Base-by-base conservation (phyloP, 805 yeast species). In the Isabelozyma heimii region DNA sequence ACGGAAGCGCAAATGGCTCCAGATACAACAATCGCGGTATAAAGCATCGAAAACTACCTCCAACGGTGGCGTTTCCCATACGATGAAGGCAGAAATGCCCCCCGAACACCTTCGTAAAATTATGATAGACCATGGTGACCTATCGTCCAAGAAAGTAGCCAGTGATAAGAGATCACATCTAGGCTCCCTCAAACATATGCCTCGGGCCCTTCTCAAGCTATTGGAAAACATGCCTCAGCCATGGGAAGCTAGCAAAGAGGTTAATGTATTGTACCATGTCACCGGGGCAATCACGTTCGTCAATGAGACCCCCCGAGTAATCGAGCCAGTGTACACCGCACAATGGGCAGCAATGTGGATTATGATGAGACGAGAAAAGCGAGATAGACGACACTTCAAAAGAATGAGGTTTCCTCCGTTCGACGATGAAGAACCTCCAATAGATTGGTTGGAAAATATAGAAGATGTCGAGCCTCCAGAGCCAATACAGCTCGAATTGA, bases 151-250 rank as follows among this genome's bases (percentile, higher is more conserved):
- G 54, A 83, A 84, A 53, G 87, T 88, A 44, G 84, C 92, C 16
- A 81, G 87, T 10, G 97, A 92, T 59, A 91, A 91, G 62, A 75
- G 92, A 51, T 83, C 97, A 0, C 91, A 89, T 59, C 69, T 95
- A 24, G 97, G 97, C 1, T 91, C 98, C 1, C 73, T 94, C 49
- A 92, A 91, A 67, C 95, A 87, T 69, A 80, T 95, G 85, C 99
- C 99, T 0, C 98, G 92, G 69, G 97, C 99, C 0, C 80, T 91
- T 3, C 67, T 91, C 55, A 94, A 94, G 65, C 76, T 94, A 38
- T 62, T 94, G 38, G 99, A 94, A 60, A 91, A 90, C 61, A 92
- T 94, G 92, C 99, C 99, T 0, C 96, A 91, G 63, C 99, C 99
- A 0, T 94, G 99, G 99, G 98, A 94, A 64, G 80, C 82, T 46